Percentiles rank a stretch among this genome's conserved stretches.
Evolutionary conservation across 176 grass and related monocot genomes (phyloP).

Genomic region (Lolium perenne): DNA sequence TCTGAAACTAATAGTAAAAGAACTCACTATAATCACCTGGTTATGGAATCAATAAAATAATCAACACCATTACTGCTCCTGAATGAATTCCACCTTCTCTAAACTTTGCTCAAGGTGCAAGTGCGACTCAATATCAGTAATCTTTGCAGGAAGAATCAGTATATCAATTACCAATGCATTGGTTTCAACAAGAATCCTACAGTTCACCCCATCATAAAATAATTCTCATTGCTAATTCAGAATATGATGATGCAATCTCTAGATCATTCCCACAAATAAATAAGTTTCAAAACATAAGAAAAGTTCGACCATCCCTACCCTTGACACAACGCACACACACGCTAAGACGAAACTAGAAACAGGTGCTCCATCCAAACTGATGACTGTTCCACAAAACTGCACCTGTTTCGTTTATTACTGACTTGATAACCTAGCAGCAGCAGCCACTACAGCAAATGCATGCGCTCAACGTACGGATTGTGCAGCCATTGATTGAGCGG

Average conservation of each 20-base stretch:
- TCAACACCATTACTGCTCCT: too few species aligned
- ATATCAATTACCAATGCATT: too few species aligned
- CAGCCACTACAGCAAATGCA: constrained; percentile 57
- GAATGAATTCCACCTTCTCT: too few species aligned
- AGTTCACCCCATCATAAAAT: too few species aligned
- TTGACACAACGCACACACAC: constrained; percentile 18
- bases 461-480: constrained; percentile 93
- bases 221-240: not conserved
- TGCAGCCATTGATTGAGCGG: constrained; percentile 84
- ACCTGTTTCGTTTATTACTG: constrained; percentile 40
- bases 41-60: too few species aligned
- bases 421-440: not conserved
- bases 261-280: constrained; percentile 25
- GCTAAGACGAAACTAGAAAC: constrained; percentile 27
- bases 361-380: constrained; percentile 38
- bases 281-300: constrained; percentile 39
- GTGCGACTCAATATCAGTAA: too few species aligned
- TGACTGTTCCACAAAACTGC: constrained; percentile 68
- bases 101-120: too few species aligned
- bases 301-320: constrained; percentile 6
- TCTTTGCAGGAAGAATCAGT: too few species aligned
- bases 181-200: too few species aligned
- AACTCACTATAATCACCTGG: too few species aligned
- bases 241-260: not conserved
- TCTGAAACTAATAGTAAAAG: too few species aligned